These are phyloP conservation scores for Apophysomyces trapeziformis DNA, from an alignment of 371 early-diverging fungal genomes.

Conservation along the genomic window DNA sequence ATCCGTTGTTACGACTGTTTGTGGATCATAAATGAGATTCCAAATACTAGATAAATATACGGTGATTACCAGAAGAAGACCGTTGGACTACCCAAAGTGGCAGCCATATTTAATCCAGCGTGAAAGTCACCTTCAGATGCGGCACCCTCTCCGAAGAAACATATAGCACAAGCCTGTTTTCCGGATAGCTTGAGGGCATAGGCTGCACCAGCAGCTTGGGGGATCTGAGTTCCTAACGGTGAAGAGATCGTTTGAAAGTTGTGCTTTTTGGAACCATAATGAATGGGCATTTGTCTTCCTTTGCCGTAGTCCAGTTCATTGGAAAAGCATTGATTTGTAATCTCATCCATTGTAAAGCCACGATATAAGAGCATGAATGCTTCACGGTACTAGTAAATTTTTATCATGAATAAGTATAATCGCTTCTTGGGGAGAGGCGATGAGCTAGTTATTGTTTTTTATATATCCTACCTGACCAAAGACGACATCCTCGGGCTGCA, in stretches of 20 bases:
- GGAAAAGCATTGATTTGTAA: constrained; percentile 96
- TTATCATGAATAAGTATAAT: neutral
- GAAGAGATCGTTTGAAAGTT: constrained; percentile 98
- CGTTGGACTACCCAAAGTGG: constrained; percentile 88
- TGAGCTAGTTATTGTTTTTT: too few species aligned
- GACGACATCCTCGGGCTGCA: constrained; percentile 83
- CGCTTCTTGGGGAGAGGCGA: neutral
- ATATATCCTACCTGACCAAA: constrained; percentile 64
- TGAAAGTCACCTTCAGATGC: constrained; percentile 99
- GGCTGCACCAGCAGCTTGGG: constrained; percentile 98
- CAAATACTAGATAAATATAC: too few species aligned
- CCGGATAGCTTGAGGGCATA: constrained; percentile 90
- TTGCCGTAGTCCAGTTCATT: constrained; percentile 90
- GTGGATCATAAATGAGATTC: too few species aligned
- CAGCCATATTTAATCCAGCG: constrained; percentile 96
- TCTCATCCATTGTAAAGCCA: constrained; percentile 90
- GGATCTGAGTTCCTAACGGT: constrained; percentile 95
- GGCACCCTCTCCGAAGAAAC: constrained; percentile 98
- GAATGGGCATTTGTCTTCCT: constrained; percentile 98
- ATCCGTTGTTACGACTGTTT: constrained; percentile 94
- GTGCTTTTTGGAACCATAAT: constrained; percentile 86
- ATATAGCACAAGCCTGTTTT: constrained; percentile 77
- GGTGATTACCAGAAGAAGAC: constrained; percentile 88
- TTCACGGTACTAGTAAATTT: constrained; percentile 83
- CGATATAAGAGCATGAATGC: constrained; percentile 92